Conservation (phyloP, 1,284 basidiomycete species). For the Puccinia triticina region DNA sequence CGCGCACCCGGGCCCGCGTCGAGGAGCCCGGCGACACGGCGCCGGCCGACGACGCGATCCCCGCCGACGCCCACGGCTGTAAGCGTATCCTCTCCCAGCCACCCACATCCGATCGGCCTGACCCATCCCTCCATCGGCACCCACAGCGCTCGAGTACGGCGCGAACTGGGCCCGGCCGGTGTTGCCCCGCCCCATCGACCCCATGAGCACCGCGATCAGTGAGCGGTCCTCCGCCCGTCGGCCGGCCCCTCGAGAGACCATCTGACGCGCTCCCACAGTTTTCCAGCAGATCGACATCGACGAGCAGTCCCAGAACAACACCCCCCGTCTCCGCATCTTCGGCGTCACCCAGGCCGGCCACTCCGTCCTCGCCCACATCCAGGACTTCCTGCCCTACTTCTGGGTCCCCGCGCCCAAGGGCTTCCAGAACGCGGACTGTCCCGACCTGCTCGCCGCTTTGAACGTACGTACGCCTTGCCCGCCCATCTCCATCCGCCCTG, state of each 20-base stretch:
- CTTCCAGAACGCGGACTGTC: conserved; percentile 71
- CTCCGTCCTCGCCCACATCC: conserved; percentile 80
- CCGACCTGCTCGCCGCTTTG: conserved; percentile 70
- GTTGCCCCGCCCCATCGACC: conserved; percentile 67
- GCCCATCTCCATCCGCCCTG: background rate
- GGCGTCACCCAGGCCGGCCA: conserved; percentile 86
- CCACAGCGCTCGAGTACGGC: conserved; percentile 52
- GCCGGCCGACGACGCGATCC: background rate
- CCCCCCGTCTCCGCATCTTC: conserved; percentile 73
- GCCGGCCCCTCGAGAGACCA: too few species aligned
- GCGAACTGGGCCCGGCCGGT: conserved; percentile 75
- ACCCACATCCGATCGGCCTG: too few species aligned
- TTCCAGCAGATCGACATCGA: conserved; percentile 95
- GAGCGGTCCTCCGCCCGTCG: conserved; percentile 6
- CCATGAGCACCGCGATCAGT: conserved; percentile 70
- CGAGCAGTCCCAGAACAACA: conserved; percentile 68
- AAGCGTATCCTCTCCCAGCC: background rate
- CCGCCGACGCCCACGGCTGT: conserved; percentile 6
- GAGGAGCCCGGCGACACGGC: conserved; percentile 26
- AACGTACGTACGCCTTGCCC: conserved; percentile 74
- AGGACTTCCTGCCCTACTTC: conserved; percentile 85
- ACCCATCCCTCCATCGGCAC: background rate
- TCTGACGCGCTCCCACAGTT: conserved; percentile 57
- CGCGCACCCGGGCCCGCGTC: conserved; percentile 38
- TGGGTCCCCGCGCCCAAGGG: conserved; percentile 82